These are phyloP conservation scores for Aaosphaeria arxii DNA, from an alignment of 2,329 filamentous ascomycete species.

Conservation along the genomic window DNA sequence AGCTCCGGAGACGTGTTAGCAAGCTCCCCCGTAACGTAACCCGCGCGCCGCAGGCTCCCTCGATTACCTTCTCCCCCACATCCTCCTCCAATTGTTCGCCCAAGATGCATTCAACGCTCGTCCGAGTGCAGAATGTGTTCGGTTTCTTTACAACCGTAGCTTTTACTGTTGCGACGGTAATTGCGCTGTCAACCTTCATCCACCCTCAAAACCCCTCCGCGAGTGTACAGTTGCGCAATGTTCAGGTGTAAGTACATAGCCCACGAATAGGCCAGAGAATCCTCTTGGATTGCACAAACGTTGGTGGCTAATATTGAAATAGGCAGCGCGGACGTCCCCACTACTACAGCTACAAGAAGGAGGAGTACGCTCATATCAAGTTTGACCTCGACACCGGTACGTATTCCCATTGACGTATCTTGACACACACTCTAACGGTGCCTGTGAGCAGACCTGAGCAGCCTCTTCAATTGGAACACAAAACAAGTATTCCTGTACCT, in stretches of 20 bases:
- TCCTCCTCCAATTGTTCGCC: neutral
- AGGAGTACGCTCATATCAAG: slow-evolving; percentile 92
- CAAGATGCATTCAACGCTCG: slow-evolving; percentile 81
- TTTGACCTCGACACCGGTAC: slow-evolving; percentile 82
- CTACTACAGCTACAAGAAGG: slow-evolving; percentile 88
- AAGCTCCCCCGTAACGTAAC: slow-evolving; percentile 10
- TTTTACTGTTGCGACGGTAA: slow-evolving; percentile 73
- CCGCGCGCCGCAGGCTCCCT: slow-evolving; percentile 1
- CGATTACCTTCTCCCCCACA: neutral
- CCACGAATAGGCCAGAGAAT: neutral
- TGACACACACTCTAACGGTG: neutral
- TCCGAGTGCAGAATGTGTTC: slow-evolving; percentile 87
- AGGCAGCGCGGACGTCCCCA: slow-evolving; percentile 90
- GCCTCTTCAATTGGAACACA: slow-evolving; percentile 98
- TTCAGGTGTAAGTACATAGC: slow-evolving; percentile 68
- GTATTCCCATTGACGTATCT: slow-evolving; percentile 3
- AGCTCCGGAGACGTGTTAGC: slow-evolving; percentile 37
- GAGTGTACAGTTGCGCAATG: slow-evolving; percentile 65
- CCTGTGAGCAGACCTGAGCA: slow-evolving; percentile 65
- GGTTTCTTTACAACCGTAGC: slow-evolving; percentile 97
- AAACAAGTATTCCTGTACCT: slow-evolving; percentile 98
- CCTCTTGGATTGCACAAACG: neutral
- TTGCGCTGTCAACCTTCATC: slow-evolving; percentile 76
- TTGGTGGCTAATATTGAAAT: slow-evolving; percentile 7
- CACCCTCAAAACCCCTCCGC: slow-evolving; percentile 66